A percentile compares a stretch with the other conserved stretches of the same genome.
Evolutionary conservation across 352 stramenopile genomes (phyloP).

Genomic region (Phytophthora sp.): DNA sequence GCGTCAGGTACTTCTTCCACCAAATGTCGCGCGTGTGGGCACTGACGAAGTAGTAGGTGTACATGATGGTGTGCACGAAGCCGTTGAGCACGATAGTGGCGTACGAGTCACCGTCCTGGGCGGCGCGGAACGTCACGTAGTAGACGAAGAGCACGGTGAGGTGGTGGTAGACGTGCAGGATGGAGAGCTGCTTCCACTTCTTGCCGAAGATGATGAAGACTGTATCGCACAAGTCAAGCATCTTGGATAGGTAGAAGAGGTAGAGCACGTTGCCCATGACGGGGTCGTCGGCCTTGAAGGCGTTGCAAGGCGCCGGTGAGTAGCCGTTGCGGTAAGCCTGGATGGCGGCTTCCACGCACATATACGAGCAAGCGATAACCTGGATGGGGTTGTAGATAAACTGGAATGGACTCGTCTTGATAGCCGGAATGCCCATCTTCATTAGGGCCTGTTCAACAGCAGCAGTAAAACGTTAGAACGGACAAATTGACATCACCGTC

Average conservation of each 20-base stretch:
- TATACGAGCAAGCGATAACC: constrained; percentile 94
- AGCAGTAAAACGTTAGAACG: background rate
- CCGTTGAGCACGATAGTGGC: constrained; percentile 95
- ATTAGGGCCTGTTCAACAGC: constrained; percentile 42
- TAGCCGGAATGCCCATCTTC: constrained; percentile 53
- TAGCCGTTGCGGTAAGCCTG: constrained; percentile 91
- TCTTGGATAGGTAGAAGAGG: constrained; percentile 97
- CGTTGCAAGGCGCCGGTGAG: constrained; percentile 84
- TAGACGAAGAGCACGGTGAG: constrained; percentile 96
- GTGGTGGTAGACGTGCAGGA: constrained; percentile 98
- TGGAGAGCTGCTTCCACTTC: constrained; percentile 96
- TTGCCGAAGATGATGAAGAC: constrained; percentile 97
- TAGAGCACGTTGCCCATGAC: constrained; percentile 93
- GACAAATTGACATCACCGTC: background rate
- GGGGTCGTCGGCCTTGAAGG: constrained; percentile 83
- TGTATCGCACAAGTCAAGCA: constrained; percentile 89
- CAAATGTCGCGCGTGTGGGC: constrained; percentile 96
- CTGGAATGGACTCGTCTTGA: constrained; percentile 77
- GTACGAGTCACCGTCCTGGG: constrained; percentile 96
- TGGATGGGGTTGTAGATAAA: constrained; percentile 96
- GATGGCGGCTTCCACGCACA: constrained; percentile 91
- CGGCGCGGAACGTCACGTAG: constrained; percentile 93
- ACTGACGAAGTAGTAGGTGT: constrained; percentile 98
- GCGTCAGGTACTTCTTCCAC: constrained; percentile 96
- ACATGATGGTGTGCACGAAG: constrained; percentile 98